phyloP scores from a whole-genome alignment of 179 eudicot species.

The Heliamphora pulchella region DNA sequence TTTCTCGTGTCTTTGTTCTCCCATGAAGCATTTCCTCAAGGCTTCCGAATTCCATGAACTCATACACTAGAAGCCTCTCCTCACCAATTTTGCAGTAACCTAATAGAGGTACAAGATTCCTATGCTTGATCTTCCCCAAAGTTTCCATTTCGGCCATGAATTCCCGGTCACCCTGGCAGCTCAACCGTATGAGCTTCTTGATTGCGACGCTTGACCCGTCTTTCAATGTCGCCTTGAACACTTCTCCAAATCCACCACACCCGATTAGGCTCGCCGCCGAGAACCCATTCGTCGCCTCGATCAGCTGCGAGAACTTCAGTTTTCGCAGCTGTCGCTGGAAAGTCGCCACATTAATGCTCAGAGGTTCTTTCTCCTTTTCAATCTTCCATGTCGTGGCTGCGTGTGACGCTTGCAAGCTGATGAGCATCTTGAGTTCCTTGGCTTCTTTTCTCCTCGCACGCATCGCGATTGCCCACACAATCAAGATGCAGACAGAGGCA shows the following conservation, averaged over 20 bases:
- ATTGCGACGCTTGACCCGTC: slow-evolving; percentile 96
- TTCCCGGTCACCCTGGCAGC: slow-evolving; percentile 91
- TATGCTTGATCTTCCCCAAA: slow-evolving; percentile 85
- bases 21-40: slow-evolving; percentile 89
- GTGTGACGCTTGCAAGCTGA: slow-evolving; percentile 52
- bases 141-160: slow-evolving; percentile 99
- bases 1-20: slow-evolving; percentile 33
- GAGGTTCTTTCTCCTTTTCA: slow-evolving; percentile 85
- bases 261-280: slow-evolving; percentile 90
- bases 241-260: slow-evolving; percentile 91
- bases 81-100: slow-evolving; percentile 96
- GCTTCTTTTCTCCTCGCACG: slow-evolving; percentile 57
- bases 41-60: slow-evolving; percentile 84
- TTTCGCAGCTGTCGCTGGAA: slow-evolving; percentile 82
- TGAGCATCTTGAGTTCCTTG: slow-evolving; percentile 68
- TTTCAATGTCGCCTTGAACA: slow-evolving; percentile 82
- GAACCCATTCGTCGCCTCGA: slow-evolving; percentile 97
- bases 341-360: slow-evolving; percentile 96
- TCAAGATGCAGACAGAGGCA: slow-evolving; percentile 54
- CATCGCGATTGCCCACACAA: slow-evolving; percentile 72
- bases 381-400: slow-evolving; percentile 95
- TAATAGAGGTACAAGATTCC: slow-evolving; percentile 78
- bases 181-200: slow-evolving; percentile 75
- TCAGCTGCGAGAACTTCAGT: slow-evolving; percentile 84
- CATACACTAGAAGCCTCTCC: slow-evolving; percentile 85